Evolutionary conservation across 2,329 filamentous ascomycete genomes (phyloP).

Genomic region (Colletotrichum musicola): DNA sequence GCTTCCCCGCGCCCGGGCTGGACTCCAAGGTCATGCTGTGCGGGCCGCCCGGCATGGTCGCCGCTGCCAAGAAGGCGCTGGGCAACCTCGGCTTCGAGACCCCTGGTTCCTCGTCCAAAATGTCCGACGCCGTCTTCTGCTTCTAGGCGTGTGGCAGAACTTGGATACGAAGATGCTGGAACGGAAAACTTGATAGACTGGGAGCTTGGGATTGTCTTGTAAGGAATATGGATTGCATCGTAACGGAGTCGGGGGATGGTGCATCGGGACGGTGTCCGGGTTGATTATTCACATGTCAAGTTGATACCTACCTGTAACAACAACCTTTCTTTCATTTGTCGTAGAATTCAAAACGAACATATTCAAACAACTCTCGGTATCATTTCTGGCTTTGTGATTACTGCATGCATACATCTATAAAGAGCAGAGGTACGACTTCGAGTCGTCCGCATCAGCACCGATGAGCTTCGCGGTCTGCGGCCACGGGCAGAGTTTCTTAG

Average conservation of each 20-base stretch:
- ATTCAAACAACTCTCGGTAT: background rate
- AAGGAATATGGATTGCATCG: constrained; percentile 24
- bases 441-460: background rate
- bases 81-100: constrained; percentile 63
- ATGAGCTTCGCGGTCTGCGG: constrained; percentile 9
- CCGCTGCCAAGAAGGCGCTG: constrained; percentile 65
- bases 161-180: background rate
- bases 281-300: constrained; percentile 12
- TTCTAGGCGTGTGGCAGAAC: constrained; percentile 52
- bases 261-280: constrained; percentile 29
- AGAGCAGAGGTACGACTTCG: background rate
- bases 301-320: constrained; percentile 38
- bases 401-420: background rate
- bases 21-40: constrained; percentile 70
- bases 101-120: constrained; percentile 63
- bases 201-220: background rate
- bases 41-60: constrained; percentile 72
- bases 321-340: constrained; percentile 22
- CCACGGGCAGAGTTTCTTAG: constrained; percentile 27
- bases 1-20: constrained; percentile 57
- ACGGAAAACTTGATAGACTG: background rate
- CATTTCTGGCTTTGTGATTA: background rate
- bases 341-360: background rate
- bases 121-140: constrained; percentile 67
- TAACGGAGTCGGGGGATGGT: constrained; percentile 33